A percentile compares a stretch with the other conserved stretches of the same genome.
Evolutionary conservation across 2,329 filamentous ascomycete species (phyloP).

Genomic region (Pleomassaria siparia): DNA sequence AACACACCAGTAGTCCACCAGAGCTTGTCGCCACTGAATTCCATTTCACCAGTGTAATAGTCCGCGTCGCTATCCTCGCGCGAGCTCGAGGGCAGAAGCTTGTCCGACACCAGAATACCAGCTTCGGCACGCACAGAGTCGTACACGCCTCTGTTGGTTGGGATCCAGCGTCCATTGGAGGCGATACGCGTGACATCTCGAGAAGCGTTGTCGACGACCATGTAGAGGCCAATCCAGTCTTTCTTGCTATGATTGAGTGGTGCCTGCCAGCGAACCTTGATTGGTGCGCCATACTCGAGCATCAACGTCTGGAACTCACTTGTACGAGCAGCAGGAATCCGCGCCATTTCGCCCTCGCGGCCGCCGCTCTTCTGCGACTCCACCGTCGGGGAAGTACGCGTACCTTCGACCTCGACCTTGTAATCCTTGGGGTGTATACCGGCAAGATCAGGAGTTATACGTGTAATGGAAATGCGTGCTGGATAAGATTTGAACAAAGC

Average conservation of each 20-base stretch:
- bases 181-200: constrained; percentile 81
- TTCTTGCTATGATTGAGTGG: constrained; percentile 83
- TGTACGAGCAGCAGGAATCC: constrained; percentile 63
- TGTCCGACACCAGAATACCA: constrained; percentile 72
- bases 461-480: constrained; percentile 78
- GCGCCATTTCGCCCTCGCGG: constrained; percentile 71
- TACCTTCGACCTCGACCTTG: constrained; percentile 71
- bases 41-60: constrained; percentile 75
- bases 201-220: constrained; percentile 90
- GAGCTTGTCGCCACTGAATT: constrained; percentile 88
- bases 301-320: constrained; percentile 71
- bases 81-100: constrained; percentile 51
- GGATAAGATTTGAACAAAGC: constrained; percentile 89
- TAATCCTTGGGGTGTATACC: constrained; percentile 81
- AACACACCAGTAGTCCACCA: constrained; percentile 98
- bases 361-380: constrained; percentile 65
- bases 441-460: constrained; percentile 75
- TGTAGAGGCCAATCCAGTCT: constrained; percentile 96
- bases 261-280: constrained; percentile 87
- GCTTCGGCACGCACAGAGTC: constrained; percentile 74
- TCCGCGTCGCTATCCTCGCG: constrained; percentile 56
- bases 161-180: constrained; percentile 86
- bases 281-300: constrained; percentile 86
- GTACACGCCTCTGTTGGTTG: constrained; percentile 74
- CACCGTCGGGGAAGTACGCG: constrained; percentile 50